Evolutionary conservation across 1,139 yeast species (phyloP), one percentile per base, ranked within the genome.

Genomic region (Chernovozyma aurita): DNA sequence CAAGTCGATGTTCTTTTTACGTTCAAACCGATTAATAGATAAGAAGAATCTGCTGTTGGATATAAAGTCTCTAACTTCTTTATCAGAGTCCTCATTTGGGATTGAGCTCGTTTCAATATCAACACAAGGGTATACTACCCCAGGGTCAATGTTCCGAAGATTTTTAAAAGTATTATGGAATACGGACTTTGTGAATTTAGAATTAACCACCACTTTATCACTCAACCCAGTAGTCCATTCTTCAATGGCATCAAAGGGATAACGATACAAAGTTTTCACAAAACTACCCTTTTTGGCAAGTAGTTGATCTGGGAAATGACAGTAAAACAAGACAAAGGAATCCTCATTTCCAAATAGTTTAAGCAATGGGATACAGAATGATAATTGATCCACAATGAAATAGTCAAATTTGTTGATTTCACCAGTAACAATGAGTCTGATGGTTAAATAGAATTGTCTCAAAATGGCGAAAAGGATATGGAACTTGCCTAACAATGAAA

Each of bases 251-350:
- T 92, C 95, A 57, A 92, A 92, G 0, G 97, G 95, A 4, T 74
- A 40, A 42, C 99, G 68, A 58, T 92, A 92, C 1, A 85, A 37
- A 40, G 63, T 64, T 48, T 87, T 83, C 12, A 84, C 28, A 1
- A 71, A 32, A 3, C 82, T 68, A 1, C 70, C 63, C 34, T 82
- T 80, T 18, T 69, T 66, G 0, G 96, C 80, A 35, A 92, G 62
- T 33, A 84, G 65, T 53, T 85, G 85, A 58, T 92, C 99, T 0
- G 99, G 98, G 59, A 92, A 92, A 61, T 92, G 99, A 50, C 98
- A 90, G 58, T 92, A 92, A 55, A 92, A 92, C 35, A 92, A 59
- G 4, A 85, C 70, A 37, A 71, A 65, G 28, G 61, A 40, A 4
- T 74, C 55, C 36, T 67, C 41, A 37, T 59, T 43, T 40, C 72